Evolutionary conservation across 2,329 filamentous ascomycete species (phyloP), one percentile per base, ranked within the genome.

Genomic region (Graphilbum fragrans): DNA sequence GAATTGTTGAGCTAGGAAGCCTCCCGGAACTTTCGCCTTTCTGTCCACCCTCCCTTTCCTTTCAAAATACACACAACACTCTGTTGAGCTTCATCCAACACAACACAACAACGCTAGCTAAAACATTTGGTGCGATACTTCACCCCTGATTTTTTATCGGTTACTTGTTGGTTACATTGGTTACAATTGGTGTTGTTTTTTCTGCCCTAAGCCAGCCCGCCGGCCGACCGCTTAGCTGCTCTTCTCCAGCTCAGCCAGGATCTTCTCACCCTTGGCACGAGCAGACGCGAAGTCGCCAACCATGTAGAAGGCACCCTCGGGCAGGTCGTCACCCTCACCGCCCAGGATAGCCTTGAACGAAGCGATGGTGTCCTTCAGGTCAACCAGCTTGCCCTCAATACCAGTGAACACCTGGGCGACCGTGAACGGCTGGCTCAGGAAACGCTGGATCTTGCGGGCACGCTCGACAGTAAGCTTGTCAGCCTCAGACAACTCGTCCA

Each of bases 381-480:
- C 87, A 59, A 98, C 92, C 55, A 98, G 84, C 69, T 79, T 78
- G 69, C 92, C 92, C 82, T 95, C 85, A 65, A 95, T 95, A 70
- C 76, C 76, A 68, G 83, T 88, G 80, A 88, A 88, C 59, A 88
- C 77, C 61, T 80, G 72, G 53, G 53, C 77, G 50, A 81, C 92
- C 57, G 92, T 92, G 80, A 98, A 98, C 64, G 92, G 92, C 78
- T 98, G 92, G 69, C 79, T 86, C 77, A 98, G 77, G 87, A 98
- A 98, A 83, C 88, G 85, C 79, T 98, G 92, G 65, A 98, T 82
- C 80, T 96, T 96, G 77, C 92, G 90, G 69, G 92, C 92, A 81
- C 92, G 92, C 83, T 98, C 92, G 77, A 98, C 92, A 58, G 92
- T 96, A 60, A 98, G 81, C 83, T 98, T 95, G 70, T 98, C 92